These are phyloP conservation scores for Lophiotrema nucula DNA, from an alignment of 495 filamentous ascomycete species.

Conservation along the genomic window DNA sequence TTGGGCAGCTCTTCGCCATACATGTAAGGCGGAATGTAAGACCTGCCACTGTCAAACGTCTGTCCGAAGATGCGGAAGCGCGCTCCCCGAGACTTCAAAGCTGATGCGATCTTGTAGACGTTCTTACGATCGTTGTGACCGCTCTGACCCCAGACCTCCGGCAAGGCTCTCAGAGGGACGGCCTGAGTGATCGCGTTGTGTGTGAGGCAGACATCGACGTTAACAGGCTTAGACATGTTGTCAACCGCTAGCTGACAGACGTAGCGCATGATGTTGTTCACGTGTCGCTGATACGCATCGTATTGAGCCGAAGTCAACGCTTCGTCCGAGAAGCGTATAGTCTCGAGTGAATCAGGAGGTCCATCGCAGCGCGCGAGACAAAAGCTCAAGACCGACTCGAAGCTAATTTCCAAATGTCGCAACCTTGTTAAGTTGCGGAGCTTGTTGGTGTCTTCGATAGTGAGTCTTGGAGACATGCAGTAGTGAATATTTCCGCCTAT, in stretches of 20 bases:
- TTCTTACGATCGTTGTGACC: not conserved
- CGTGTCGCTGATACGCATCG: not conserved
- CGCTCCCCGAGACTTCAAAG: slow-evolving; percentile 5
- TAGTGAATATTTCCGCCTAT: slow-evolving; percentile 1
- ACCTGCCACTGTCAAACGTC: not conserved
- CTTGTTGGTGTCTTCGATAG: not conserved
- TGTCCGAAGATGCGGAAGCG: slow-evolving; percentile 19
- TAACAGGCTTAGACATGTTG: not conserved
- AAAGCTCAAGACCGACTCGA: slow-evolving; percentile 5
- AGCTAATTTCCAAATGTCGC: slow-evolving; percentile 10
- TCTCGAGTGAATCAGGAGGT: slow-evolving; percentile 11
- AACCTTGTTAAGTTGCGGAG: slow-evolving; percentile 9
- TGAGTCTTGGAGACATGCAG: not conserved
- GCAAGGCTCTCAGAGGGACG: not conserved
- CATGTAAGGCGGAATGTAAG: slow-evolving; percentile 30
- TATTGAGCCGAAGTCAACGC: not conserved
- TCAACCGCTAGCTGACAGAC: not conserved
- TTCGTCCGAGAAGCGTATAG: slow-evolving; percentile 9
- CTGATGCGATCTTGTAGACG: slow-evolving; percentile 17
- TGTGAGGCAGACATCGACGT: slow-evolving; percentile 6
- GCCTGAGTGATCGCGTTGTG: not conserved
- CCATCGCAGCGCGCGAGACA: slow-evolving; percentile 2
- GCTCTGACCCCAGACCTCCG: not conserved
- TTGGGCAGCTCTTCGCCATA: slow-evolving; percentile 26
- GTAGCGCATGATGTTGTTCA: not conserved